These are phyloP conservation scores for Trichosporon faecale DNA, from an alignment of 1,284 basidiomycete genomes.

Conservation along the genomic window DNA sequence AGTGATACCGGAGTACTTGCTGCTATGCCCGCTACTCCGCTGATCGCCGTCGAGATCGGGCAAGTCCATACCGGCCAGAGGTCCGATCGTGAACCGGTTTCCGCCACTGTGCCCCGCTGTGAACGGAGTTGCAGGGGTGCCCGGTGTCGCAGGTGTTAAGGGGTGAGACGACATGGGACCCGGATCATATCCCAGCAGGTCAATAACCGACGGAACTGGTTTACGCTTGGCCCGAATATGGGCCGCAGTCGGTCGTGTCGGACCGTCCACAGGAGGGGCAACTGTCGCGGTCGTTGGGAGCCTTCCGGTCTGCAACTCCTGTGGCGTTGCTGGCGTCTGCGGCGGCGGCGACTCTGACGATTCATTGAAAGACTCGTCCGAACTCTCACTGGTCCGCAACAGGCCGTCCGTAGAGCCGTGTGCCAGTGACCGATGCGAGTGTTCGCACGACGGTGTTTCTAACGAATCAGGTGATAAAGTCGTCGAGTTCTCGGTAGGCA, in stretches of 20 bases:
- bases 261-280: neutral
- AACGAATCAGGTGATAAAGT: neutral
- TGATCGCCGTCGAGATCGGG: neutral
- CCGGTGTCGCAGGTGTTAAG: neutral
- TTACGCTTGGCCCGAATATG: neutral
- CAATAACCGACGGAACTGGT: neutral
- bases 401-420: conserved; percentile 3
- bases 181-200: conserved; percentile 6
- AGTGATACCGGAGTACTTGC: neutral
- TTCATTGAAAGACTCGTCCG: conserved; percentile 2
- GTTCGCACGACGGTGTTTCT: neutral
- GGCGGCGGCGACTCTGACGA: neutral
- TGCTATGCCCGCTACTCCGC: neutral
- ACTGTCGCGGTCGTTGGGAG: neutral
- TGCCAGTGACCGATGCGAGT: neutral
- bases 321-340: neutral
- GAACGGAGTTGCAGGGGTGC: neutral
- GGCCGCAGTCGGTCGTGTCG: neutral
- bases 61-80: neutral
- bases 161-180: neutral
- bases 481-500: neutral
- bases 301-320: neutral
- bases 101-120: neutral
- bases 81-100: neutral
- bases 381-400: neutral